Percentiles rank a stretch among this genome's conserved stretches.
phyloP scores from a whole-genome alignment of 2,329 filamentous ascomycete species.

The Colletotrichum sidae region DNA sequence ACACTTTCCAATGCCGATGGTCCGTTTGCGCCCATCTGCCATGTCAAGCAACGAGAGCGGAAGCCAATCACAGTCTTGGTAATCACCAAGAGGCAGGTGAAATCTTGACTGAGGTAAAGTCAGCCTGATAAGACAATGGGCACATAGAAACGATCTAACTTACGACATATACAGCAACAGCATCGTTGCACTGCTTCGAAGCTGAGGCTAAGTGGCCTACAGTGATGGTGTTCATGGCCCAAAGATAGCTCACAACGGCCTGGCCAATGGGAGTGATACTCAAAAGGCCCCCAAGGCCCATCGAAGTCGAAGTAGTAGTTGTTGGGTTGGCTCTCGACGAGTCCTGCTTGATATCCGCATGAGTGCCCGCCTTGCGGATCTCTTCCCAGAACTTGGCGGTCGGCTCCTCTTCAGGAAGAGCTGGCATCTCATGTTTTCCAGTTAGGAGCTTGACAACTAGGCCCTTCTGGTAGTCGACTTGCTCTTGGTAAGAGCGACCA shows the following conservation, averaged over 20 bases:
- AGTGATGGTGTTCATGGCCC: neutral
- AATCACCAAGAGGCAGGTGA: slow-evolving; percentile 16
- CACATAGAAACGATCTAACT: neutral
- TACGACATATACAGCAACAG: slow-evolving; percentile 15
- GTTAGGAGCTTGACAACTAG: too few species aligned
- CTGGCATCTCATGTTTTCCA: too few species aligned
- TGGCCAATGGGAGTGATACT: neutral
- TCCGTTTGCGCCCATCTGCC: neutral
- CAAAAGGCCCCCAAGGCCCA: neutral
- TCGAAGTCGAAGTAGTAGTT: too few species aligned
- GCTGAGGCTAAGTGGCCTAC: slow-evolving; percentile 14
- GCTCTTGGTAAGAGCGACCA: too few species aligned
- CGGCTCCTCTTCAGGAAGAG: too few species aligned
- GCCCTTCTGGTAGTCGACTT: too few species aligned
- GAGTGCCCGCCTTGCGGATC: too few species aligned
- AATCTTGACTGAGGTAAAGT: slow-evolving; percentile 23
- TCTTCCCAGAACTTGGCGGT: too few species aligned
- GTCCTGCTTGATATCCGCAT: too few species aligned
- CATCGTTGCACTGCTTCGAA: slow-evolving; percentile 16
- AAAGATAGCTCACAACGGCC: slow-evolving; percentile 8
- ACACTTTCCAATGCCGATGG: slow-evolving; percentile 9
- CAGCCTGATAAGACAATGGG: neutral
- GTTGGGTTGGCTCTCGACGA: too few species aligned
- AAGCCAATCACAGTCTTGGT: slow-evolving; percentile 21
- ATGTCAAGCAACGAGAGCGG: neutral